Conservation (phyloP, 257 asterid species). For the Solanum tacnaense region DNA sequence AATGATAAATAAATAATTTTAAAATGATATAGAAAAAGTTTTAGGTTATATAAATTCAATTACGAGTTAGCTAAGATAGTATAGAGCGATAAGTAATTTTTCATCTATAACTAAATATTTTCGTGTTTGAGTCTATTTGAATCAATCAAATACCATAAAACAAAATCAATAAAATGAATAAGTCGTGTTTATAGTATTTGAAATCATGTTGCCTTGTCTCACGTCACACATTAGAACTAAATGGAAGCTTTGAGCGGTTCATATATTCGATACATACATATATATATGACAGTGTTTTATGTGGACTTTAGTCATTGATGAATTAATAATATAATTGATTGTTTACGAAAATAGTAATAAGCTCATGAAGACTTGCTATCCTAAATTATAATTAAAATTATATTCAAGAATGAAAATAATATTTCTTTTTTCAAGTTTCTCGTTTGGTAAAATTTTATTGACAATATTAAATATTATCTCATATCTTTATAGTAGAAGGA, state of each 20-base stretch:
- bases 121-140: no score
- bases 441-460: fast-evolving
- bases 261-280: no score
- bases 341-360: background rate
- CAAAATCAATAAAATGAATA: background rate
- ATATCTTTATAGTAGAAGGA: background rate
- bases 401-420: background rate
- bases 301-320: background rate
- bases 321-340: background rate
- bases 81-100: no score
- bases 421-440: background rate
- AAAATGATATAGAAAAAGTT: background rate
- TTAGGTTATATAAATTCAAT: no score
- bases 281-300: background rate
- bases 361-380: background rate
- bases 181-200: background rate
- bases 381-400: background rate
- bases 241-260: background rate
- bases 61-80: no score
- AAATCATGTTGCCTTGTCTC: background rate
- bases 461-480: background rate
- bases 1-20: background rate
- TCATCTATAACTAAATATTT: no score
- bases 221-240: background rate
- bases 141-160: no score